Evolutionary conservation across 2,329 filamentous ascomycete genomes (phyloP).

Genomic region (Cladorrhinum sp.): DNA sequence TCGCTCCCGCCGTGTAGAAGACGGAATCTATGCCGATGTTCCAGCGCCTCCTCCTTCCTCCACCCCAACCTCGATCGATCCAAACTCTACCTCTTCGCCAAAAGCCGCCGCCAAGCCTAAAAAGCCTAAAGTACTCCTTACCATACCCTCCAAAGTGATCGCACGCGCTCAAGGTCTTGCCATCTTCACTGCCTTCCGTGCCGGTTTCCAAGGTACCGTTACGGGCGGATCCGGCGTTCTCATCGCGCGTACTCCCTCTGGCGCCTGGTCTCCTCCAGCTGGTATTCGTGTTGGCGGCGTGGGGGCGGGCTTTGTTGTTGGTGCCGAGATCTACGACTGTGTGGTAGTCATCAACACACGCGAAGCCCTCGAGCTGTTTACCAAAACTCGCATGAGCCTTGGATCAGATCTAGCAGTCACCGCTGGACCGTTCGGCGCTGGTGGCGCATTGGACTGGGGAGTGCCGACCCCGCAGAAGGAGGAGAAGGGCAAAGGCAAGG

Average conservation of each 20-base stretch:
- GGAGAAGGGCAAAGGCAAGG: constrained; percentile 27
- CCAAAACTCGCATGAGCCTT: constrained; percentile 69
- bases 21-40: constrained; percentile 48
- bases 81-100: constrained; percentile 24
- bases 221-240: constrained; percentile 65
- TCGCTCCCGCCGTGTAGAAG: constrained; percentile 36
- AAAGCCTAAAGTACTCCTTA: constrained; percentile 48
- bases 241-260: constrained; percentile 60
- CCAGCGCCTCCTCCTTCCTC: constrained; percentile 26
- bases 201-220: constrained; percentile 63
- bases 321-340: constrained; percentile 85
- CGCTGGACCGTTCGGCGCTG: constrained; percentile 67
- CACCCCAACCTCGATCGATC: constrained; percentile 4
- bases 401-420: constrained; percentile 76
- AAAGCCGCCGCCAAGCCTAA: constrained; percentile 33
- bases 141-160: constrained; percentile 59
- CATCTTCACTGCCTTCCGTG: constrained; percentile 69
- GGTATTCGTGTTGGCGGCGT: constrained; percentile 80
- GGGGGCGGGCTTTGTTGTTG: constrained; percentile 75
- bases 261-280: constrained; percentile 74
- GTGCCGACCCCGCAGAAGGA: constrained; percentile 25
- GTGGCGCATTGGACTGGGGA: constrained; percentile 66
- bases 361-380: constrained; percentile 74
- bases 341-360: constrained; percentile 81
- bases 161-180: constrained; percentile 64